A percentile compares a stretch with the other conserved stretches of the same genome.
Conservation (phyloP, 2,329 filamentous ascomycete genomes). For the Xylaria sp. region DNA sequence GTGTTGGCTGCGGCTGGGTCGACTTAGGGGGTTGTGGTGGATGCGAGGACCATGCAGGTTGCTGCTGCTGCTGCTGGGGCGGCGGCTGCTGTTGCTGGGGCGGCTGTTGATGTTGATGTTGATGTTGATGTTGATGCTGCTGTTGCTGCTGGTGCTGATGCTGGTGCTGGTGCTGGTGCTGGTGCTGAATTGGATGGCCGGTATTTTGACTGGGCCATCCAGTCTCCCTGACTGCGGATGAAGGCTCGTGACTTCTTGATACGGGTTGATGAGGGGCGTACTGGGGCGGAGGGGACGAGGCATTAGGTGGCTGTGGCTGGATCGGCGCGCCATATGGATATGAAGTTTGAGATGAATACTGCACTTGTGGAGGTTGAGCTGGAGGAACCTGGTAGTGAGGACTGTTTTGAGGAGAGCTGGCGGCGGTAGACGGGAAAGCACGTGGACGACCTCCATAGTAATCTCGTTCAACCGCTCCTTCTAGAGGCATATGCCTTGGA, state of each 20-base stretch:
- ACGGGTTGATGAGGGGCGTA: constrained; percentile 62
- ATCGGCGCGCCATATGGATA: constrained; percentile 58
- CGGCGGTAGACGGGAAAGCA: constrained; percentile 52
- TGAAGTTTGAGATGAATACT: constrained; percentile 58
- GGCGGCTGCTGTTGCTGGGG: constrained; percentile 37
- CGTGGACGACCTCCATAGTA: constrained; percentile 58
- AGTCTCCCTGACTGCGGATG: constrained; percentile 50
- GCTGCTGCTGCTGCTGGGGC: constrained; percentile 42
- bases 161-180: constrained; percentile 49
- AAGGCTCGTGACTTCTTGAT: constrained; percentile 58
- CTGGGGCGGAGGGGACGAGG: constrained; percentile 66
- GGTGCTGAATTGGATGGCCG: constrained; percentile 49
- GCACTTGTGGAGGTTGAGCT: constrained; percentile 51
- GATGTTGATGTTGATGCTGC: constrained; percentile 44
- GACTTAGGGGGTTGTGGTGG: constrained; percentile 51
- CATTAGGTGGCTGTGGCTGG: constrained; percentile 55
- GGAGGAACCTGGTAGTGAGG: constrained; percentile 59
- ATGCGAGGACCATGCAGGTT: constrained; percentile 53
- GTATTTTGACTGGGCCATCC: constrained; percentile 51
- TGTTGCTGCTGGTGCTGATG: constrained; percentile 43
- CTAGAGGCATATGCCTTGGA: constrained; percentile 59
- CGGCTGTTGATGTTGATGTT: constrained; percentile 42
- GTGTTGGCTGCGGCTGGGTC: constrained; percentile 51
- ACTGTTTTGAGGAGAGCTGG: constrained; percentile 60
- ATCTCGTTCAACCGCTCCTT: constrained; percentile 55